Evolutionary conservation across 2,329 filamentous ascomycete genomes (phyloP).

Genomic region (Botrytis medusae): DNA sequence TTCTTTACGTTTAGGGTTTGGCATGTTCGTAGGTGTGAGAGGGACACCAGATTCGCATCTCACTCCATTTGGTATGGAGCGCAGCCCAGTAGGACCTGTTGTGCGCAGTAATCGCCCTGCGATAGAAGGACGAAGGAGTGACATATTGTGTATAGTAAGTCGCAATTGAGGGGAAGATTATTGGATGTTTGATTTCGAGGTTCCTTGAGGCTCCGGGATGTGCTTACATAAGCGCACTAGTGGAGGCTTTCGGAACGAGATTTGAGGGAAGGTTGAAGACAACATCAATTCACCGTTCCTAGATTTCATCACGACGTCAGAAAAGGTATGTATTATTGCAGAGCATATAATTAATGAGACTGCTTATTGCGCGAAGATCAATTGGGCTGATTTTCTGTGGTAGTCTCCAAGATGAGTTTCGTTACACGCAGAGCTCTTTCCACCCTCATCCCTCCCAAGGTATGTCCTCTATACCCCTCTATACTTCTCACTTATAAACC

Average conservation of each 20-base stretch:
- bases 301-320: constrained; percentile 35
- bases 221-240: constrained; percentile 30
- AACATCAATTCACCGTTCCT: constrained; percentile 27
- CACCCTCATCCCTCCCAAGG: constrained; percentile 99
- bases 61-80: constrained; percentile 46
- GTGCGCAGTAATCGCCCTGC: constrained; percentile 54
- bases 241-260: constrained; percentile 31
- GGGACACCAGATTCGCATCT: constrained; percentile 48
- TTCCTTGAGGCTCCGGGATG: constrained; percentile 20
- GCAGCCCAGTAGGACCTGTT: constrained; percentile 43
- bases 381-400: constrained; percentile 38
- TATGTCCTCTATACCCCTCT: constrained; percentile 46
- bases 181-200: constrained; percentile 12
- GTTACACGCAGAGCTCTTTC: constrained; percentile 88
- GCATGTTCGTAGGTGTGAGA: constrained; percentile 44
- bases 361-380: constrained; percentile 22
- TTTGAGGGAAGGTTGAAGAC: constrained; percentile 24
- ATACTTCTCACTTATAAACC: background rate
- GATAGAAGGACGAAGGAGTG: constrained; percentile 60
- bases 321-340: constrained; percentile 33
- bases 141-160: constrained; percentile 51
- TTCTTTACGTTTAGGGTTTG: constrained; percentile 40
- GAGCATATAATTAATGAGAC: background rate
- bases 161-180: constrained; percentile 20
- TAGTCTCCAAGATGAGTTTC: constrained; percentile 79